These are phyloP conservation scores for Rubroshorea leprosula DNA, from an alignment of 345 rosid species.

Conservation along the genomic window DNA sequence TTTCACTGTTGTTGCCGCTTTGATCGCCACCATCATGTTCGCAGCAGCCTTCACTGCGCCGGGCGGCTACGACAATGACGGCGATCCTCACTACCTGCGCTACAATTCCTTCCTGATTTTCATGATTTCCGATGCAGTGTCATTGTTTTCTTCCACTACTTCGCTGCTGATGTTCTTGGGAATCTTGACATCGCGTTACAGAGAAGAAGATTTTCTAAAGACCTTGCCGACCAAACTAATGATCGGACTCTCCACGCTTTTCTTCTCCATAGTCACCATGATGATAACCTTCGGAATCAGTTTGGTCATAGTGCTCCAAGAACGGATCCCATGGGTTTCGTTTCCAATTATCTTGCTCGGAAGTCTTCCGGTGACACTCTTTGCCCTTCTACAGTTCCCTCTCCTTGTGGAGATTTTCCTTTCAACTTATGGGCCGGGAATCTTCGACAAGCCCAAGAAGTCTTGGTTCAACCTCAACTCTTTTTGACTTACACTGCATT, in stretches of 20 bases:
- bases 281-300: constrained; percentile 50
- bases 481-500: too few species aligned
- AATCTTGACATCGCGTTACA: constrained; percentile 47
- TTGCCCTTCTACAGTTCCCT: constrained; percentile 60
- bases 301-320: constrained; percentile 25
- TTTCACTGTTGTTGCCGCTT: constrained; percentile 48
- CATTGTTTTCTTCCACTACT: constrained; percentile 44
- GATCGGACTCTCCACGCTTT: constrained; percentile 51
- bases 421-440: constrained; percentile 54
- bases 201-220: constrained; percentile 46
- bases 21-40: constrained; percentile 55
- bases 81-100: constrained; percentile 16
- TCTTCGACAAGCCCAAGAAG: constrained; percentile 63
- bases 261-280: constrained; percentile 67
- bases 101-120: constrained; percentile 28
- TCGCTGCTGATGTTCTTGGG: constrained; percentile 49
- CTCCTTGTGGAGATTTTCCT: constrained; percentile 54
- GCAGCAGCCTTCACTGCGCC: constrained; percentile 54
- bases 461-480: too few species aligned
- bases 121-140: constrained; percentile 41
- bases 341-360: constrained; percentile 48
- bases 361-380: constrained; percentile 51
- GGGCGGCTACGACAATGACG: constrained; percentile 25
- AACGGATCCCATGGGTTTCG: constrained; percentile 28
- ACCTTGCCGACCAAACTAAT: constrained; percentile 47